These are phyloP conservation scores for Dispira parvispora DNA, from an alignment of 192 early-diverging fungal genomes.

Conservation along the genomic window DNA sequence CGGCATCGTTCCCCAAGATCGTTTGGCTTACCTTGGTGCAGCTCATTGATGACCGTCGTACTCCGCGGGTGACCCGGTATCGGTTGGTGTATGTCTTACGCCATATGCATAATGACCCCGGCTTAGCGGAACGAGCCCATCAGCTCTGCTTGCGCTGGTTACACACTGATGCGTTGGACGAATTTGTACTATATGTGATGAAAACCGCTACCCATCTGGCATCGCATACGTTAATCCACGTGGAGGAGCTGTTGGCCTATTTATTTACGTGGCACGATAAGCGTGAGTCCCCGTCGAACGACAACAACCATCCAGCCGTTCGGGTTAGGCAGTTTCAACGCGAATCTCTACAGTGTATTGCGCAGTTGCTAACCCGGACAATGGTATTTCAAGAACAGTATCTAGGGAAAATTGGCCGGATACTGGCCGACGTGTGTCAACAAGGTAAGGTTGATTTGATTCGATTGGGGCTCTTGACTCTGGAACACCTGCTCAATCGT, in stretches of 20 bases:
- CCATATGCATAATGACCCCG: slow-evolving; percentile 9
- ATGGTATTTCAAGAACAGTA: neutral
- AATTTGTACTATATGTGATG: slow-evolving; percentile 3
- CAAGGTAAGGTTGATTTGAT: neutral
- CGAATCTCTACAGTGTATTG: neutral
- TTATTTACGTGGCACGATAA: neutral
- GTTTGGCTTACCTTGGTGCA: slow-evolving; percentile 27
- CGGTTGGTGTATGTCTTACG: slow-evolving; percentile 2
- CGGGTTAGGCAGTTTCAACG: neutral
- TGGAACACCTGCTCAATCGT: too few relatives aligned
- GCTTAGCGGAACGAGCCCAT: slow-evolving; percentile 3
- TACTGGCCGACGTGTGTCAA: neutral
- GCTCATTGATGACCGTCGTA: slow-evolving; percentile 16
- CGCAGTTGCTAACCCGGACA: neutral
- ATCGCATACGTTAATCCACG: slow-evolving; percentile 7
- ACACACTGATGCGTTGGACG: neutral
- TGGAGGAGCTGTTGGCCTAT: neutral
- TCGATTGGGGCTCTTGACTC: too few relatives aligned
- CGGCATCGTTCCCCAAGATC: slow-evolving; percentile 22
- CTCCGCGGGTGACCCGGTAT: slow-evolving; percentile 13
- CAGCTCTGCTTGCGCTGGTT: neutral
- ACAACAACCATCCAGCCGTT: neutral
- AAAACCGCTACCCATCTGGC: slow-evolving; percentile 11
- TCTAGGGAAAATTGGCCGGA: neutral
- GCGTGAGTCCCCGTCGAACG: too few relatives aligned